Percentiles rank a stretch among this genome's conserved stretches.
Evolutionary conservation across 179 eudicot species (phyloP).

Genomic region (Vitellaria paradoxa): DNA sequence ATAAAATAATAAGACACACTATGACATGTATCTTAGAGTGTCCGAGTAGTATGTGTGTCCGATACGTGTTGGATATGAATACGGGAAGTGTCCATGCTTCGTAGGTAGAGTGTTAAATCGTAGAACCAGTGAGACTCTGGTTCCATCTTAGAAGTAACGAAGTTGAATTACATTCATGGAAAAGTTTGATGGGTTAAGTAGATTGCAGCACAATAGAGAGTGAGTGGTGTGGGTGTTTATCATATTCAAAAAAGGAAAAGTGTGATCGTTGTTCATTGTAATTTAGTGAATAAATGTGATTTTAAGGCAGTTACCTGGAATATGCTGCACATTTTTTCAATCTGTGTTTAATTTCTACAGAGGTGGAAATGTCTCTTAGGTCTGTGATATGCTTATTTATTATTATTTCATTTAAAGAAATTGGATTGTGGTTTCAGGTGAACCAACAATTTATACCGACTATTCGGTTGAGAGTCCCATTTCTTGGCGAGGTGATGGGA

Average conservation of each 20-base stretch:
- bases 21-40: too few species aligned
- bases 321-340: not conserved
- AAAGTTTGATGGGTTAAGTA: not conserved
- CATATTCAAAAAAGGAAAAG: not conserved
- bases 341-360: not conserved
- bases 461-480: constrained; percentile 41
- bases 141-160: not conserved
- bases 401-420: not conserved
- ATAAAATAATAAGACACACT: too few species aligned
- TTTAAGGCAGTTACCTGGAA: not conserved
- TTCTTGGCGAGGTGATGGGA: constrained; percentile 97
- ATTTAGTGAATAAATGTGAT: not conserved
- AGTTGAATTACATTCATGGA: not conserved
- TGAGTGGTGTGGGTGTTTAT: not conserved
- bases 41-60: too few species aligned
- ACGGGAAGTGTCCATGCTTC: too few species aligned
- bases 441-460: constrained; percentile 22
- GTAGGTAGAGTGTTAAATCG: not conserved
- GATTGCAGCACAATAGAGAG: not conserved
- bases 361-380: not conserved
- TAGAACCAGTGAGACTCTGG: not conserved
- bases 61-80: too few species aligned
- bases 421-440: constrained; percentile 41
- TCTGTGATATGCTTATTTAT: not conserved
- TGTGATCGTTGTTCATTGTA: not conserved